Evolutionary conservation across 2,329 filamentous ascomycete genomes (phyloP).

Genomic region (Alternaria infectoria): DNA sequence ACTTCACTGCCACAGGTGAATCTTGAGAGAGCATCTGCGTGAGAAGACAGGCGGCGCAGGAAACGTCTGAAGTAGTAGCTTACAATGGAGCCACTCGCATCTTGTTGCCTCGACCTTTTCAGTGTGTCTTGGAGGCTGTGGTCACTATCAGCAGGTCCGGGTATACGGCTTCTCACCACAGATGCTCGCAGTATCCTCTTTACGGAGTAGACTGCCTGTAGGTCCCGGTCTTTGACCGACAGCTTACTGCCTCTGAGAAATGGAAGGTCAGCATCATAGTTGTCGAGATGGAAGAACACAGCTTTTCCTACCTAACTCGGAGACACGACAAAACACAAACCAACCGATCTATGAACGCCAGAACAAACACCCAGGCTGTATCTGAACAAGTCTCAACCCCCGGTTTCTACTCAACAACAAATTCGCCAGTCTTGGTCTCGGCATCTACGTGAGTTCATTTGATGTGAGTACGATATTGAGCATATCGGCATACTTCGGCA

Average conservation of each 20-base stretch:
- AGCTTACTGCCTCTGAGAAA: neutral
- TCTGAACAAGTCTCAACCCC: neutral
- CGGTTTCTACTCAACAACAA: neutral
- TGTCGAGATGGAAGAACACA: neutral
- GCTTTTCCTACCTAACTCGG: neutral
- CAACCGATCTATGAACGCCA: neutral
- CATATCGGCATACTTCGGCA: neutral
- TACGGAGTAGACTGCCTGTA: neutral
- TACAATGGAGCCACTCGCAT: neutral
- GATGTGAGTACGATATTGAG: neutral
- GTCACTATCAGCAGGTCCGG: neutral
- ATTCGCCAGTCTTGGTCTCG: neutral
- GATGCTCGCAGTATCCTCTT: neutral
- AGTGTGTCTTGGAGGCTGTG: neutral
- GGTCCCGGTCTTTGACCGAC: neutral
- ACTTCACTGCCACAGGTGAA: neutral
- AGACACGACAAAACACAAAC: neutral
- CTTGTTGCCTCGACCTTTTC: neutral
- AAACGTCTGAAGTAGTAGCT: neutral
- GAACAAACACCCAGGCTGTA: neutral
- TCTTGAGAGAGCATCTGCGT: neutral
- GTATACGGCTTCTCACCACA: neutral
- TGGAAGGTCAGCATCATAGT: neutral
- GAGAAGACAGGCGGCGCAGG: neutral
- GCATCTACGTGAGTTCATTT: neutral